These are phyloP conservation scores for Lipomyces sp. DNA, from an alignment of 805 yeast genomes.

Conservation along the genomic window DNA sequence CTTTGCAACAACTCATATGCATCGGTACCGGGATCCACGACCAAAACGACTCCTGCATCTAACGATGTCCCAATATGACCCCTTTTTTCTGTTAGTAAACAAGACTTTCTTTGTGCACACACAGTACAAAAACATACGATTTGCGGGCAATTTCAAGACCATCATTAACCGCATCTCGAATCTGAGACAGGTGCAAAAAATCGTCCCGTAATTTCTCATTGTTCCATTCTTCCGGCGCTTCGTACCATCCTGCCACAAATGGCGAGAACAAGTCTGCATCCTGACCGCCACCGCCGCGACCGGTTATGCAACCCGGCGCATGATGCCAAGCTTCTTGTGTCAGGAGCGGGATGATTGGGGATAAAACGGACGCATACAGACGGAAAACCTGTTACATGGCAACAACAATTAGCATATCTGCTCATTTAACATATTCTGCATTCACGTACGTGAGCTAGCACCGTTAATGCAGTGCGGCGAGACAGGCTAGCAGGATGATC, in stretches of 20 bases:
- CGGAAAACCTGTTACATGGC: constrained; percentile 51
- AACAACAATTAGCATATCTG: neutral
- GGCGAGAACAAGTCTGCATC: constrained; percentile 49
- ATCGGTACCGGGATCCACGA: constrained; percentile 37
- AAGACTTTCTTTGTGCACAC: constrained; percentile 13
- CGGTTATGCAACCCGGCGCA: constrained; percentile 47
- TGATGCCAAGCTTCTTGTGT: constrained; percentile 88
- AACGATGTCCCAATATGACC: constrained; percentile 52
- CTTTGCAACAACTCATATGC: constrained; percentile 13
- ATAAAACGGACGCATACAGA: constrained; percentile 66
- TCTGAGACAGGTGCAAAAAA: constrained; percentile 53
- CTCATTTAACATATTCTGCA: neutral
- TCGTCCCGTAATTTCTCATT: constrained; percentile 50
- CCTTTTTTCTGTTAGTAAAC: neutral
- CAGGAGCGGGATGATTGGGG: constrained; percentile 83
- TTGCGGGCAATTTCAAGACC: constrained; percentile 61
- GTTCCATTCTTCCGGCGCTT: constrained; percentile 47
- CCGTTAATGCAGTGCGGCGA: constrained; percentile 69
- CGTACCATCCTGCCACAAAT: constrained; percentile 53
- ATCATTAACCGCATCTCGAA: constrained; percentile 57
- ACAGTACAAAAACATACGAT: constrained; percentile 39
- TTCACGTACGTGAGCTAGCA: constrained; percentile 49
- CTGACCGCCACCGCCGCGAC: neutral
- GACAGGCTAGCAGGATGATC: constrained; percentile 55
- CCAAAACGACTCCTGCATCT: constrained; percentile 57